Evolutionary conservation across 768 basidiomycete species (phyloP), one percentile per base, ranked within the genome.

Genomic region (Tricholoma matsutake): DNA sequence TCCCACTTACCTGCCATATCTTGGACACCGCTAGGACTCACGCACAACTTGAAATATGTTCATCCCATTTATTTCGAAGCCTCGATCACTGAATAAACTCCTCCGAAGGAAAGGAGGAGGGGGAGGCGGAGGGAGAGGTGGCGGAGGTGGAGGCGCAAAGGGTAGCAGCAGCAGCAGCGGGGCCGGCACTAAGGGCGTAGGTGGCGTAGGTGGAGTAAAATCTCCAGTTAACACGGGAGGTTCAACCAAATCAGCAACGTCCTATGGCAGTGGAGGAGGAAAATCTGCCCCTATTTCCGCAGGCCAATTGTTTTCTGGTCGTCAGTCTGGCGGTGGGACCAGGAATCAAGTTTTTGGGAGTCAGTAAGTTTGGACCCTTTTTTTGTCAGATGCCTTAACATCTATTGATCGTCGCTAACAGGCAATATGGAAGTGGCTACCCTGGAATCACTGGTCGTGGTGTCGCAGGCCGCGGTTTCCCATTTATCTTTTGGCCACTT

Each of bases 401-500:
- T n/a, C 20, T 34, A 6, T 32, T 64, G 34, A 64, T 10, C 13
- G 45, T 11, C 5, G 53, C 5, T 14, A 45, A 45, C 39, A 84
- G 84, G 28, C 65, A 63, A 0, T 85, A 84, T 58, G 84, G 83
- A 7, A 84, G 81, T 56, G 84, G 84, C 2, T 85, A 85, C 61
- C 83, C 84, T 32, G 78, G 78, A 0, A 31, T 71, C 11, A 29
- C 65, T 3, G 71, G 71, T 11, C 72, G 71, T 3, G 79, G 81
- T 13, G 79, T 83, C n/a, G 37, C 58, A 2, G 76, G 75, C 0
- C 72, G 77, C 1, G 76, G 76, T 1, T 84, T 85, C 65, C 84
- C 83, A 2, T 85, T 83, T 49, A 75, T 73, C 67, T 85, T 78
- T 71, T 84, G 82, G 81, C 84, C 84, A 0, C 25, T 86, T 13